phyloP scores from a whole-genome alignment of 2,329 filamentous ascomycete species.

The Xylariaceae sp. region DNA sequence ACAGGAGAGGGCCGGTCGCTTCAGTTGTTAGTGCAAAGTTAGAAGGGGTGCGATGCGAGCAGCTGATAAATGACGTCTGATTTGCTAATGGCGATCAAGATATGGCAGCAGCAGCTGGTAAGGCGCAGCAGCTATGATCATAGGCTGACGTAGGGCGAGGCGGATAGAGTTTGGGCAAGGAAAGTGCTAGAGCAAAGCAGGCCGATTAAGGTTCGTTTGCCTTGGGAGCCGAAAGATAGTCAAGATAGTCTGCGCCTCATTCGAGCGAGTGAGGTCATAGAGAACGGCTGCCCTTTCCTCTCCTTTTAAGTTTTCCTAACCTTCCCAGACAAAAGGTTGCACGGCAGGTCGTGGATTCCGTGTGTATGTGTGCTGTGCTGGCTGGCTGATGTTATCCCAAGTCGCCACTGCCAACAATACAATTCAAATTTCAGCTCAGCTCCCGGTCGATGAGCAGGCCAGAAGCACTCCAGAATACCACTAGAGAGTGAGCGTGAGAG shows the following conservation, averaged over 20 bases:
- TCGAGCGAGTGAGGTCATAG: not conserved
- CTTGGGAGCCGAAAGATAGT: not conserved
- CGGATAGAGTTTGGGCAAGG: constrained; percentile 10
- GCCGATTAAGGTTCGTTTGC: constrained; percentile 2
- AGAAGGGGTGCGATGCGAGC: not conserved
- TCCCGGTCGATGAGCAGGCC: not conserved
- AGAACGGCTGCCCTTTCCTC: not conserved
- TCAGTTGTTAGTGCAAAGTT: not conserved
- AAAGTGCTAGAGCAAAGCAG: not conserved
- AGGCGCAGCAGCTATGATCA: constrained; percentile 5
- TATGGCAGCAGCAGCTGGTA: not conserved
- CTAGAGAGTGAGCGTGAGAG: not conserved
- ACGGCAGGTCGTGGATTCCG: not conserved
- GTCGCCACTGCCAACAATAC: not conserved
- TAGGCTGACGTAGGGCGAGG: constrained; percentile 10
- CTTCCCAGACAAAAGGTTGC: not conserved
- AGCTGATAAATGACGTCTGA: not conserved
- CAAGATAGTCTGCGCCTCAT: not conserved
- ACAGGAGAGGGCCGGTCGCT: not conserved
- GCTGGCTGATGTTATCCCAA: not conserved
- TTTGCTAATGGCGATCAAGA: not conserved
- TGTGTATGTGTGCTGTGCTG: not conserved
- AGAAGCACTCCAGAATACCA: not conserved
- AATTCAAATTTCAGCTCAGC: not conserved
- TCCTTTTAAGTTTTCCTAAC: not conserved